phyloP scores from a whole-genome alignment of 2,329 filamentous ascomycete genomes.

The Cryphonectria radicalis region DNA sequence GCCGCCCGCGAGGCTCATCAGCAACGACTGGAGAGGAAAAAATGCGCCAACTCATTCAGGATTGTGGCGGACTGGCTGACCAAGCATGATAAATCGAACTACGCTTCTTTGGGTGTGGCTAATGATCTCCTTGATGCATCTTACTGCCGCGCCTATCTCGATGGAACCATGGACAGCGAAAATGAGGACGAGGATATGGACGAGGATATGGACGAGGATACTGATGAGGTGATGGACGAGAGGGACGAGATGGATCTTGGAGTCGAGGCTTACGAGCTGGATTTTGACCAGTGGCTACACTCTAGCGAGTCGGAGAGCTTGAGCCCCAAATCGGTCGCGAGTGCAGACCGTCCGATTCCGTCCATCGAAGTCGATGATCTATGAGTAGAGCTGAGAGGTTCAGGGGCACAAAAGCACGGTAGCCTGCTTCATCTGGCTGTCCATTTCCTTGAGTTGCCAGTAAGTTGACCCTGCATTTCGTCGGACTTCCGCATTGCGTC shows the following conservation, averaged over 20 bases:
- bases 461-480: neutral
- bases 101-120: neutral
- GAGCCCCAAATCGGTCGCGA: neutral
- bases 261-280: neutral
- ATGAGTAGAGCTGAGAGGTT: neutral
- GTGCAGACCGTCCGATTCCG: neutral
- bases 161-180: neutral
- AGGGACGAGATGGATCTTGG: neutral
- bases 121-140: neutral
- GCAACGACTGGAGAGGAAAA: neutral
- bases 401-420: neutral
- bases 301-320: neutral
- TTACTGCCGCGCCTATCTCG: neutral
- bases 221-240: neutral
- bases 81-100: neutral
- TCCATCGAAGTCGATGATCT: neutral
- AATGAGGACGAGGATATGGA: neutral
- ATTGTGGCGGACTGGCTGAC: conserved; percentile 16
- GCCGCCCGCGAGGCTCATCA: neutral
- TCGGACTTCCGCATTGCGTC: neutral
- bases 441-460: neutral
- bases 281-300: neutral
- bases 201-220: neutral
- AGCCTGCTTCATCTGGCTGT: neutral
- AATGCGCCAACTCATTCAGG: neutral